Base-by-base conservation (phyloP, 768 basidiomycete genomes). In the Pisolithus tinctorius region DNA sequence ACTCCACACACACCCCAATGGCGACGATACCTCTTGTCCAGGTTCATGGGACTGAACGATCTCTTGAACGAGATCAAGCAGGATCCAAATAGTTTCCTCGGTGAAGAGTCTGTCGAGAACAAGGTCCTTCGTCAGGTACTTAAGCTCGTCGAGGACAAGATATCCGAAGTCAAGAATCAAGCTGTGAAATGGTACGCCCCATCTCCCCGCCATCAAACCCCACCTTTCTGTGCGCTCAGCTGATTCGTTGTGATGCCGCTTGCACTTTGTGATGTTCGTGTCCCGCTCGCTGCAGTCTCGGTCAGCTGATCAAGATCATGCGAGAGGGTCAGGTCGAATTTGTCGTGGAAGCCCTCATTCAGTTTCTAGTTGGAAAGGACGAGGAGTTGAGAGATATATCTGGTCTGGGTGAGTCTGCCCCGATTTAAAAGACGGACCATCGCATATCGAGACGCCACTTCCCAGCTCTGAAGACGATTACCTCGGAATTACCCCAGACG, bases 81-180 rank as follows among this genome's bases (percentile, higher is more conserved):
- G 65, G 85, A 91, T 78, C 81, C 79, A 47, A 70, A 68, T 45
- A 83, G 78, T 45, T 93, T 93, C 66, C 70, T 81, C 10, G 83
- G 91, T 49, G 95, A 99, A 64, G 94, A 97, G 65, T 60, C 75
- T 4, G 80, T 85, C 30, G 96, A 99, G 74, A 82, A 74, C 65
- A 88, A 87, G 64, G 83, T 95, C 47, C 76, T 95, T 44, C 81
- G 80, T 39, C 83, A 88, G 65, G 93, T 98, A 1, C 75, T 97
- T 40, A 74, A 81, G 31, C 79, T 97, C 17, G 86, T 97, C 4
- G 88, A 90, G 63, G 96, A 99, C 71, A 87, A 86, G 69, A 97
- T 94, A 58, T 93, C 93, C 7, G 96, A 99, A 74, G 96, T 98
- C 57, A 98, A 98, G 76, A 96, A 96, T 63, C 87, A 91, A 66